Conservation (phyloP, 1,284 basidiomycete genomes). For the Pyrrhoderma noxium region DNA sequence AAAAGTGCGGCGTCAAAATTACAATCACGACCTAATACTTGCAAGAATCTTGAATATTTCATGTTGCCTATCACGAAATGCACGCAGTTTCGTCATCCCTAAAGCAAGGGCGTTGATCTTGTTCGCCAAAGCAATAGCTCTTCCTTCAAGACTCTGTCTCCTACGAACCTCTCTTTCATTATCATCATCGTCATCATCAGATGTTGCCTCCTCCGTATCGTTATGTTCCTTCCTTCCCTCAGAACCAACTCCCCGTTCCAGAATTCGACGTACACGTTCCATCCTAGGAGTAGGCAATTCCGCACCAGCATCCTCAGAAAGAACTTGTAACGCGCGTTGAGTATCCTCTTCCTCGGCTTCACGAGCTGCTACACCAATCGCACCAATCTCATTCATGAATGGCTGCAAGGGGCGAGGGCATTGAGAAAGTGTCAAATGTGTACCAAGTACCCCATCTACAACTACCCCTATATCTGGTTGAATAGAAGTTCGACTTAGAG, state of each 20-base stretch:
- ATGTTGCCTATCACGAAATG: slow-evolving; percentile 65
- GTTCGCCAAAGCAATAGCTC: slow-evolving; percentile 63
- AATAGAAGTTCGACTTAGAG: slow-evolving; percentile 29
- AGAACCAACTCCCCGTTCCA: slow-evolving; percentile 34
- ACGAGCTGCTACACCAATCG: slow-evolving; percentile 45
- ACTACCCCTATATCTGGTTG: neutral
- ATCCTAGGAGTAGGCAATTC: slow-evolving; percentile 43
- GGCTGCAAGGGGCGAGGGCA: slow-evolving; percentile 55
- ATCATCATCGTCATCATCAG: slow-evolving; percentile 31
- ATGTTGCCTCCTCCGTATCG: slow-evolving; percentile 13
- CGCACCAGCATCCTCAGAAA: slow-evolving; percentile 33
- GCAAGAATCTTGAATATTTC: slow-evolving; percentile 64
- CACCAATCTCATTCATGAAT: slow-evolving; percentile 59
- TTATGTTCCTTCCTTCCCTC: slow-evolving; percentile 5
- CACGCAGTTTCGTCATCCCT: slow-evolving; percentile 55
- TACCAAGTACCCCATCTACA: slow-evolving; percentile 40
- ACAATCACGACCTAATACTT: slow-evolving; percentile 28
- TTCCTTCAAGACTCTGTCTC: slow-evolving; percentile 46
- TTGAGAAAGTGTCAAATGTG: slow-evolving; percentile 43
- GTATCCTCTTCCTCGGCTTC: slow-evolving; percentile 54
- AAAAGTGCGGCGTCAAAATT: no score
- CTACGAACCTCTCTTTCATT: slow-evolving; percentile 24
- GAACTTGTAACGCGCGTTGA: slow-evolving; percentile 40
- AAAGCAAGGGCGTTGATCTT: slow-evolving; percentile 65
- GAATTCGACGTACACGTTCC: slow-evolving; percentile 51